Conservation (phyloP, 75 land plant species). For the Picea glauca region DNA sequence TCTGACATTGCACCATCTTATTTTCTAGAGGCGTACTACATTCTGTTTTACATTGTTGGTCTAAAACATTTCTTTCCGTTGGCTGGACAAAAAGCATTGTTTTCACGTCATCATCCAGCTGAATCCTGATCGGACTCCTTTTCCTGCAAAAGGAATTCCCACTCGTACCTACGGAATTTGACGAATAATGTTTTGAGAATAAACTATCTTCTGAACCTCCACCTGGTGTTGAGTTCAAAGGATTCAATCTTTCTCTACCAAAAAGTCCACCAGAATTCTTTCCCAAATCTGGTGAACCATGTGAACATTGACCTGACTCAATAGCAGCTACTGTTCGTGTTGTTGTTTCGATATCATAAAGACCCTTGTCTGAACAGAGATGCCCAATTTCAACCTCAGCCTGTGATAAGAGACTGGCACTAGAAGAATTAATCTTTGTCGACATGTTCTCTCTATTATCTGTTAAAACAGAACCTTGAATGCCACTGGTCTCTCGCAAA, state of each 20-base stretch:
- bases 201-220: not conserved
- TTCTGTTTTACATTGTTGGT: not conserved
- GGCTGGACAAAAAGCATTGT: not conserved
- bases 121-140: constrained; percentile 18
- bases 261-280: constrained; percentile 3
- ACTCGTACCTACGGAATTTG: constrained; percentile 34
- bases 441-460: not conserved
- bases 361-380: not conserved
- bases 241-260: constrained; percentile 1
- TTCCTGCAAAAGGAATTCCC: constrained; percentile 45
- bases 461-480: not conserved
- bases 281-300: constrained; percentile 5
- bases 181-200: constrained; percentile 13
- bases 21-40: not conserved
- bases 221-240: constrained; percentile 23
- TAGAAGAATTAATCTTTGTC: not conserved
- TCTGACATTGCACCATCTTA: not conserved
- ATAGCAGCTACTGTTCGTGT: not conserved
- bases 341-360: constrained; percentile 1
- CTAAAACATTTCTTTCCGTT: not conserved
- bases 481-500: not conserved
- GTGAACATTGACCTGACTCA: constrained; percentile 11
- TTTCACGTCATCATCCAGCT: not conserved
- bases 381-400: not conserved
- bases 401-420: not conserved